Conservation (phyloP, 805 yeast genomes). For the Saccharomycopsis fibuligera region DNA sequence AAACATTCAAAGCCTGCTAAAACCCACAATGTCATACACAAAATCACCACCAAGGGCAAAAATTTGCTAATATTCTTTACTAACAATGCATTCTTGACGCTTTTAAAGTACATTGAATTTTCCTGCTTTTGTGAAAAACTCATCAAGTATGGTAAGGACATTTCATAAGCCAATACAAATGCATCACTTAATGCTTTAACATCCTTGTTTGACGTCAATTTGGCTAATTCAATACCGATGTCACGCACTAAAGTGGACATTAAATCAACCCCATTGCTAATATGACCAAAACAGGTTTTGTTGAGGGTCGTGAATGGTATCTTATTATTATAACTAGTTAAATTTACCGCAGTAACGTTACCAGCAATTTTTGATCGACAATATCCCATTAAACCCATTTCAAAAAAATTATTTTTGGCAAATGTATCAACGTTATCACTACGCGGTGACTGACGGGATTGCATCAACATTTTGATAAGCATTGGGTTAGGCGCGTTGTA, state of each 20-base stretch:
- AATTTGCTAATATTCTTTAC: background rate
- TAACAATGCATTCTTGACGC: background rate
- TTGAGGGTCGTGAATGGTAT: background rate
- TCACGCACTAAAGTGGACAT: conserved; percentile 31
- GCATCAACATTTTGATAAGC: too few species aligned
- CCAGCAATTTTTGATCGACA: conserved; percentile 24
- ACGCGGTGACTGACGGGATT: too few species aligned
- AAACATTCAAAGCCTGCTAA: too few species aligned
- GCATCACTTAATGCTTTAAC: conserved; percentile 20
- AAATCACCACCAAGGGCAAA: background rate
- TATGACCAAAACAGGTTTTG: conserved; percentile 22
- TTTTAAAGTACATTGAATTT: background rate
- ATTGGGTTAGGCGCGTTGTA: too few species aligned
- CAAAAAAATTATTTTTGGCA: conserved; percentile 27
- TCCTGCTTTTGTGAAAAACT: background rate
- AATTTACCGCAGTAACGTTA: conserved; percentile 8
- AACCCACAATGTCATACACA: too few species aligned
- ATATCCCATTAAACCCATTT: conserved; percentile 31
- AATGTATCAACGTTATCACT: conserved; percentile 26
- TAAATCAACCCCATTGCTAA: conserved; percentile 31
- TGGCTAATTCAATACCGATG: conserved; percentile 32
- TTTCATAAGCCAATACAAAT: conserved; percentile 24
- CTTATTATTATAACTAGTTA: background rate
- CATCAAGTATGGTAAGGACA: conserved; percentile 8
- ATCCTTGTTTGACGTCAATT: conserved; percentile 24